These are phyloP conservation scores for Trichomonascaceae sp. DNA, from an alignment of 1,139 yeast genomes.

Conservation along the genomic window DNA sequence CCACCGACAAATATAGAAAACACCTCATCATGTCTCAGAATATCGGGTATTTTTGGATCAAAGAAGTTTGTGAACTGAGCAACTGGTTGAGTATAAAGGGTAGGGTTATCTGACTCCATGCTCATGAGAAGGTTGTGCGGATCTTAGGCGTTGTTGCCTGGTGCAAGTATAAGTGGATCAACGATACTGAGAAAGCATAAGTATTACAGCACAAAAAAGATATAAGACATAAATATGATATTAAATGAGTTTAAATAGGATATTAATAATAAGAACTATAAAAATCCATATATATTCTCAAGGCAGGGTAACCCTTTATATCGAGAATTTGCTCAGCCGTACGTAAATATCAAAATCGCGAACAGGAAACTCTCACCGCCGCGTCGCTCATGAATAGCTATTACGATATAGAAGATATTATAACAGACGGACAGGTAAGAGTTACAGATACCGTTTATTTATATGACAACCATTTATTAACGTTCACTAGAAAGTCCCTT, in stretches of 20 bases:
- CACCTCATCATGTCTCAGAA: slow-evolving; percentile 60
- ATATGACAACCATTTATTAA: no score
- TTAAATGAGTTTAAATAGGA: no score
- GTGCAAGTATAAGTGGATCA: no score
- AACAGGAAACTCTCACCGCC: not conserved
- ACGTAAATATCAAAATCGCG: not conserved
- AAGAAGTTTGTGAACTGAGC: slow-evolving; percentile 18
- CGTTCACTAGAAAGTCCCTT: slow-evolving; percentile 56
- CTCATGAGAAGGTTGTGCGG: not conserved
- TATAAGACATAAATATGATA: no score
- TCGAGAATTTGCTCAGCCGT: not conserved
- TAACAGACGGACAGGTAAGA: slow-evolving; percentile 57
- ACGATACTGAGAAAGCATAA: no score
- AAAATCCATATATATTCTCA: no score
- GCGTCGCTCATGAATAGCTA: slow-evolving; percentile 37
- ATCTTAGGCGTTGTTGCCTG: no score
- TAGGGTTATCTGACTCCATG: not conserved
- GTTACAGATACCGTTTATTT: no score
- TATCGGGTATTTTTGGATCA: slow-evolving; percentile 48
- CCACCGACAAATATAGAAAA: slow-evolving; percentile 72
- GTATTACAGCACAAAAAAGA: no score
- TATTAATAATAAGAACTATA: no score
- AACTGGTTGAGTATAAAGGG: not conserved
- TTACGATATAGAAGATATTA: slow-evolving; percentile 83
- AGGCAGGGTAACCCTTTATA: not conserved